Evolutionary conservation across 1,284 basidiomycete genomes (phyloP), one percentile per base, ranked within the genome.

Genomic region (Ceratobasidium papillatum): DNA sequence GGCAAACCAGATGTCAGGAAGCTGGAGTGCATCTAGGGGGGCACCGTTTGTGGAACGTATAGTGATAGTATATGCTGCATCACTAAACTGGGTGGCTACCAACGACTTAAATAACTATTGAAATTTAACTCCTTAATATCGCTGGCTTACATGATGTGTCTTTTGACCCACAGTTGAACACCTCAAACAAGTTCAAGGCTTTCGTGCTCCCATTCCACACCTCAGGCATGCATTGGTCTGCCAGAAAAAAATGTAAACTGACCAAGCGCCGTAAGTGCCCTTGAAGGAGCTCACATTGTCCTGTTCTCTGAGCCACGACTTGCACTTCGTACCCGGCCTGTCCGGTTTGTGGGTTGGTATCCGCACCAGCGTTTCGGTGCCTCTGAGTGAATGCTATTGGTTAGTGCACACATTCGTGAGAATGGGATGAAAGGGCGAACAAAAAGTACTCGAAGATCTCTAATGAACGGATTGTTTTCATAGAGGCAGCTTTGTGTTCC

Each of bases 1-100:
- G 14, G 30, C 19, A 9, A 72, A 27, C 69, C 69, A 72, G 41
- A 72, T 49, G 12, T 34, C 14, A 0, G 69, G 69, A 32, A 72
- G 43, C 27, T 19, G 3, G 9, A 64, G 9, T 34, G 41, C 45
- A 51, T 22, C 4, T 19, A 72, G 69, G 14, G 69, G 22, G 14
- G 47, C 32, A 25, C 43, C 58, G 22, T 62, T 72, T 8, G 45
- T 32, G 7, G 41, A 61, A 12, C 34, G 56, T 38, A 72, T 52
- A 22, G 41, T 51, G 14, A 69, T 43, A n/a, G 45, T 45, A 22
- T 58, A 69, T 14, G 66, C n/a, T 25, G 22, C 51, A 7, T 22
- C 2, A 17, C 4, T 17, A 27, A 38, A 38, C 9, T 5, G 7
- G 19, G 19, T 1, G 14, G 1, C 30, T 49, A 47, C 17, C 22